Evolutionary conservation across 164 flowering plant genomes (phyloP).

Genomic region (Chimonanthus praecox): DNA sequence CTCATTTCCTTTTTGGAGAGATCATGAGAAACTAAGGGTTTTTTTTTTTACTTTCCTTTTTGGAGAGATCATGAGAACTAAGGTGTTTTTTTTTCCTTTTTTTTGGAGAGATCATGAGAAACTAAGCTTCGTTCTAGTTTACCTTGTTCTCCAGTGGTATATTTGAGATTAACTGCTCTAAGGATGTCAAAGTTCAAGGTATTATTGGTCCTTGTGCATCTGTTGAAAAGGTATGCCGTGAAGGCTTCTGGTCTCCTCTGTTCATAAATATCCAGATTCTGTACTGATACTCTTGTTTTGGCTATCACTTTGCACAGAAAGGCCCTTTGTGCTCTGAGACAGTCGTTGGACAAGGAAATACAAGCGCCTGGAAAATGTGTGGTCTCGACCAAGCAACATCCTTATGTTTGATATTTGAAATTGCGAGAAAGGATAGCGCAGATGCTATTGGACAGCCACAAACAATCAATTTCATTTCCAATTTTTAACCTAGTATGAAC

Average conservation of each 20-base stretch:
- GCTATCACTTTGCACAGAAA: conserved; percentile 52
- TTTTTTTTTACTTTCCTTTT: no score
- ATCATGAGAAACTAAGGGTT: not conserved
- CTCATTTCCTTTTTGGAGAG: not conserved
- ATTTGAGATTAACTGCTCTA: conserved; percentile 93
- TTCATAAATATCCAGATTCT: not conserved
- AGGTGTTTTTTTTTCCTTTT: no score
- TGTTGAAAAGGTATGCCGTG: conserved; percentile 73
- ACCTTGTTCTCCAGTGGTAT: conserved; percentile 64
- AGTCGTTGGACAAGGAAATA: conserved; percentile 75
- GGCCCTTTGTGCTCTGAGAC: conserved; percentile 85
- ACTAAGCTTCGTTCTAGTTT: conserved; percentile 3
- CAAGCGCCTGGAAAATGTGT: conserved; percentile 98
- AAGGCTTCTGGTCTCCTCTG: conserved; percentile 3
- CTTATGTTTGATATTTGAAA: conserved; percentile 78
- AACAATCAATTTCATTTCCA: conserved; percentile 87
- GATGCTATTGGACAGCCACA: conserved; percentile 58
- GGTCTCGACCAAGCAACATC: conserved; percentile 90
- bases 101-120: not conserved
- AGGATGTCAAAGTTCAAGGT: conserved; percentile 88
- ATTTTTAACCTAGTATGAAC: conserved; percentile 79
- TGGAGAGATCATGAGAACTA: no score
- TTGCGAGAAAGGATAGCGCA: conserved; percentile 71
- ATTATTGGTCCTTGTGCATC: conserved; percentile 97
- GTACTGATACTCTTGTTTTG: conserved; percentile 15